Evolutionary conservation across 2,329 filamentous ascomycete species (phyloP), one percentile per base, ranked within the genome.

Genomic region (Beauveria pseudobassiana): DNA sequence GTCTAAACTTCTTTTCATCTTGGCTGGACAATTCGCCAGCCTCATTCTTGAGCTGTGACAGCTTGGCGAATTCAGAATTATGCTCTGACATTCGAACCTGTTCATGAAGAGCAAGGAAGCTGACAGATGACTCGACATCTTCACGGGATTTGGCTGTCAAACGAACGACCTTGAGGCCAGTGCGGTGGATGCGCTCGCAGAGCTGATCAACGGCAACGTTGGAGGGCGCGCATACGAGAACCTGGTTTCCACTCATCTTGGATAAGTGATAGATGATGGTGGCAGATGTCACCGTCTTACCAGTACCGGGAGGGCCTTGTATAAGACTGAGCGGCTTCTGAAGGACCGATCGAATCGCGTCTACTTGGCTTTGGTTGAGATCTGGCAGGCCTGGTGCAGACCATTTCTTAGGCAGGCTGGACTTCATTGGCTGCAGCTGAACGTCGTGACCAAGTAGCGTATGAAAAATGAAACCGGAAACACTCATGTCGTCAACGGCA

Each of bases 201-300:
- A 99, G 87, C 76, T 99, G 95, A 71, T 99, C 95, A 30, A 99
- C 95, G 9, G 95, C 95, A 65, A 99, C 95, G 80, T 99, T 99
- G 55, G 95, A 99, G 0, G 95, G 95, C 18, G 95, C 95, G 70
- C 95, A 99, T 51, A 99, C 95, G 42, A 99, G 82, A 4, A 99
- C 93, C 71, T 96, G 95, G 59, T 93, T 92, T 65, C 89, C 92
- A 68, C 93, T 98, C 76, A 96, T 89, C 78, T 96, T 98, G 67
- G 92, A 91, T 63, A 99, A 81, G 73, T 99, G 95, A 72, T 97
- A 98, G 72, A 99, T 99, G 73, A 99, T 96, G 1, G 95, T 99
- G 40, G 95, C 95, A 42, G 95, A 99, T 18, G 95, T 99, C 63
- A 99, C 95, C 0, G 95, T 99, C 82, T 99, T 99, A 71, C 95